phyloP scores from a whole-genome alignment of 2,329 filamentous ascomycete genomes.

The Parastagonospora nodorum region DNA sequence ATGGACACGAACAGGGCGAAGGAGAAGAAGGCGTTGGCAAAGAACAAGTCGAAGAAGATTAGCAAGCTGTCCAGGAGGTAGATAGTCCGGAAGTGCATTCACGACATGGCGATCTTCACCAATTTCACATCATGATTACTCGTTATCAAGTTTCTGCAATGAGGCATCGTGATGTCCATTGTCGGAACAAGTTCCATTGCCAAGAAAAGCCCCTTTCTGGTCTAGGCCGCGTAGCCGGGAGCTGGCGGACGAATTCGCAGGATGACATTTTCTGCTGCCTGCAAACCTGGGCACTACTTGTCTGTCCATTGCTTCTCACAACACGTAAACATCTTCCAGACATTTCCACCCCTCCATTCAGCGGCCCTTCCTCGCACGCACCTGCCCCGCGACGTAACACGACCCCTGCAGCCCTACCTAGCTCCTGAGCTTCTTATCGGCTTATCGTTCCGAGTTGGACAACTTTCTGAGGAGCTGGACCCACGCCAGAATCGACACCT shows the following conservation, averaged over 20 bases:
- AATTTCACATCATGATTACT: neutral
- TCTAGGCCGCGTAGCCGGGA: conserved; percentile 28
- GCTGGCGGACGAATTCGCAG: conserved; percentile 26
- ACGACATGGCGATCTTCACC: neutral
- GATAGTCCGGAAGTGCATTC: neutral
- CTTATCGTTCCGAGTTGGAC: conserved; percentile 38
- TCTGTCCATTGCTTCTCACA: neutral
- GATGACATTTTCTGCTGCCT: conserved; percentile 15
- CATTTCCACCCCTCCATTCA: neutral
- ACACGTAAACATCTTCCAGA: conserved; percentile 12
- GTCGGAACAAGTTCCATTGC: conserved; percentile 3
- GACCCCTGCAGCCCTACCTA: conserved; percentile 6
- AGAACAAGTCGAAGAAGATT: conserved; percentile 34
- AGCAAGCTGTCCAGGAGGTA: conserved; percentile 1
- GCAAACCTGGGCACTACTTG: conserved; percentile 14
- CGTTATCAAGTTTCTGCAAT: neutral
- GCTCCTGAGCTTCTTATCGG: conserved; percentile 39
- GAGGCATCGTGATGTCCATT: neutral
- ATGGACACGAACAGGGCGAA: conserved; percentile 50
- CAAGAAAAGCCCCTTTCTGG: conserved; percentile 30
- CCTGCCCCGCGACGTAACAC: conserved; percentile 5
- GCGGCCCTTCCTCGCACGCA: neutral
- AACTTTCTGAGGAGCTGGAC: conserved; percentile 27
- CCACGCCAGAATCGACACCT: conserved; percentile 13
- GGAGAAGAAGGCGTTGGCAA: conserved; percentile 34